Evolutionary conservation across 305 asterid species (phyloP).

Genomic region (Fraxinus xanthoxyloides): DNA sequence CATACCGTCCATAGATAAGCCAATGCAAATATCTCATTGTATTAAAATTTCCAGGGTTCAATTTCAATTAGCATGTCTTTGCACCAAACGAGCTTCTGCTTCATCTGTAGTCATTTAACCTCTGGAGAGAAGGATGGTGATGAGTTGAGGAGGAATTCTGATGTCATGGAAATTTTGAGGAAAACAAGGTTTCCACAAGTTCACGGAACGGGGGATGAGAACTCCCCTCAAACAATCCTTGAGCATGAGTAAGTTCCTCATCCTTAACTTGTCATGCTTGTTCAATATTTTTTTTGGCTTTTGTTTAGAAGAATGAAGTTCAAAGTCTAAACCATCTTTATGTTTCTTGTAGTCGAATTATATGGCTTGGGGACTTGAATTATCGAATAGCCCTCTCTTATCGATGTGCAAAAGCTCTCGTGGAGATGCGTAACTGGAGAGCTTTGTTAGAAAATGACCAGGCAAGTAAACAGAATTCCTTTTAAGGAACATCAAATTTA

Average conservation of each 20-base stretch:
- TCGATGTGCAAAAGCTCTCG: constrained; percentile 89
- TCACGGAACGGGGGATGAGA: constrained; percentile 59
- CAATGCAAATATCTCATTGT: constrained; percentile 15
- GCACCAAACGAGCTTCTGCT: constrained; percentile 99
- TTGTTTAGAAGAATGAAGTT: not conserved
- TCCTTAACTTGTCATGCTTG: not conserved
- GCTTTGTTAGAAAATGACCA: constrained; percentile 93
- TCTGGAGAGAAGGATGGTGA: constrained; percentile 98
- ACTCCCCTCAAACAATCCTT: constrained; percentile 86
- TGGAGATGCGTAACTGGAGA: constrained; percentile 98
- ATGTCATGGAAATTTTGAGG: constrained; percentile 88
- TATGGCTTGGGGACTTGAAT: constrained; percentile 98
- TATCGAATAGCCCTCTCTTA: constrained; percentile 89
- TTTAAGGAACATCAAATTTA: not conserved
- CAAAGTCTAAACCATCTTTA: not conserved
- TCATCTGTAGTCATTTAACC: constrained; percentile 85
- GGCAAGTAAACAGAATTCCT: constrained; percentile 38
- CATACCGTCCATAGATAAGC: not conserved
- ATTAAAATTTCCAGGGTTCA: constrained; percentile 71
- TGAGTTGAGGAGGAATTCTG: constrained; percentile 85
- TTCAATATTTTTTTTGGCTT: constrained; percentile 7
- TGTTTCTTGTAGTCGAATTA: constrained; percentile 63
- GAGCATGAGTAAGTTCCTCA: constrained; percentile 78
- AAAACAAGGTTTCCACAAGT: constrained; percentile 95
- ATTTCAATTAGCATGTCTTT: constrained; percentile 97